These are phyloP conservation scores for Metschnikowia kunwiensis DNA, from an alignment of 805 yeast genomes.

Conservation along the genomic window DNA sequence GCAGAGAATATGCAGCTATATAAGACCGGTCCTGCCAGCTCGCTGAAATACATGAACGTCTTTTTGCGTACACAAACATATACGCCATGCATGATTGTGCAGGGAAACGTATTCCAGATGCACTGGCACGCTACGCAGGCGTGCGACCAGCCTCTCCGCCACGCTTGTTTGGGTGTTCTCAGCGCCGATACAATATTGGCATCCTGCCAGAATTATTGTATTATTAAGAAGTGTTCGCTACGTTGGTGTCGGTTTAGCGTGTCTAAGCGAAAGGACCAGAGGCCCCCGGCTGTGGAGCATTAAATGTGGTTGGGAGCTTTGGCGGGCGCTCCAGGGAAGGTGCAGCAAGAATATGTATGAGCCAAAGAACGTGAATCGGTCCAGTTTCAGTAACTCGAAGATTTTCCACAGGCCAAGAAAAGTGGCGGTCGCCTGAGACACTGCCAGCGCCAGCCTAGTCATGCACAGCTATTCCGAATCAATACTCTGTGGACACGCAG, in stretches of 20 bases:
- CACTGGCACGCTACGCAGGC: slow-evolving; percentile 5
- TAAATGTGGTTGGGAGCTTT: slow-evolving; percentile 6
- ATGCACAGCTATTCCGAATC: slow-evolving; percentile 2
- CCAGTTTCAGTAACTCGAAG: slow-evolving; percentile 11
- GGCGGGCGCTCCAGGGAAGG: slow-evolving; percentile 3
- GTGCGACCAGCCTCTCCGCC: background rate
- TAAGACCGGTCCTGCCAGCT: slow-evolving; percentile 6
- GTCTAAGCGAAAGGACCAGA: no score
- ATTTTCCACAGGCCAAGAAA: slow-evolving; percentile 10
- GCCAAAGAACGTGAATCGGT: background rate
- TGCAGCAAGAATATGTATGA: slow-evolving; percentile 5
- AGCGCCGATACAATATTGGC: no score
- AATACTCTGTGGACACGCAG: background rate
- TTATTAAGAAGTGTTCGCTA: no score
- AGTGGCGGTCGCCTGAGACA: slow-evolving; percentile 1
- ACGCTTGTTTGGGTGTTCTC: no score
- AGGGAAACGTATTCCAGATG: slow-evolving; percentile 12
- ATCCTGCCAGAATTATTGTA: no score
- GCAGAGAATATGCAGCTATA: slow-evolving; percentile 8
- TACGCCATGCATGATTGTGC: slow-evolving; percentile 10
- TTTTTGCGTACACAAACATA: slow-evolving; percentile 2
- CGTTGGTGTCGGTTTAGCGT: no score
- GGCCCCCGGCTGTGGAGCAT: background rate
- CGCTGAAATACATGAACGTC: slow-evolving; percentile 7
- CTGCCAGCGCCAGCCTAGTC: slow-evolving; percentile 1